Evolutionary conservation across 495 filamentous ascomycete genomes (phyloP).

Genomic region (Penicillium angulare): DNA sequence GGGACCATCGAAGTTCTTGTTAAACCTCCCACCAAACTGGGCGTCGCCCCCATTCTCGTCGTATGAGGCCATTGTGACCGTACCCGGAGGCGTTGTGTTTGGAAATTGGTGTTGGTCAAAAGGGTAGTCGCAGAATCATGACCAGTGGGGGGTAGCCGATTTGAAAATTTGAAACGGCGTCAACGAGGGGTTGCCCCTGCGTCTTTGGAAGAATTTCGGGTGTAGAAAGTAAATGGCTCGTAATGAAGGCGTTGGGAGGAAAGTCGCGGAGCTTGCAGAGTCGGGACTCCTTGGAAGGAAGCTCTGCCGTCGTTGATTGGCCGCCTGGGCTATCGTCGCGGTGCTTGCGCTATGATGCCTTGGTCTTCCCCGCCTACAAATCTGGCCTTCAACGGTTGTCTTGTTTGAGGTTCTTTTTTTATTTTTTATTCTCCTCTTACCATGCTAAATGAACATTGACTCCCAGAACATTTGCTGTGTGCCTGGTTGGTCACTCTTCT

Average conservation of each 20-base stretch:
- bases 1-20: constrained; percentile 38
- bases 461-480: neutral
- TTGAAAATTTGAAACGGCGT: neutral
- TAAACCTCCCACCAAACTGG: constrained; percentile 31
- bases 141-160: neutral
- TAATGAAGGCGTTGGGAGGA: constrained; percentile 12
- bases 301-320: constrained; percentile 23
- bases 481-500: neutral
- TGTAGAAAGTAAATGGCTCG: neutral
- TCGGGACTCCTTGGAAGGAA: constrained; percentile 8
- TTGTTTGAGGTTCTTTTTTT: neutral
- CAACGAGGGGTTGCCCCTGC: constrained; percentile 3
- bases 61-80: constrained; percentile 40
- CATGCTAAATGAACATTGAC: too few species aligned
- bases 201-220: neutral
- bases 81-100: neutral
- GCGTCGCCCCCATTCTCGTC: constrained; percentile 41
- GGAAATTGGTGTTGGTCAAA: neutral
- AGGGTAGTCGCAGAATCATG: neutral
- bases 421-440: neutral
- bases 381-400: neutral
- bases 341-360: constrained; percentile 18
- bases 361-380: neutral
- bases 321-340: neutral
- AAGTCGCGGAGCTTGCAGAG: constrained; percentile 17